phyloP scores from a whole-genome alignment of 345 rosid species.

The Hibiscus trionum region DNA sequence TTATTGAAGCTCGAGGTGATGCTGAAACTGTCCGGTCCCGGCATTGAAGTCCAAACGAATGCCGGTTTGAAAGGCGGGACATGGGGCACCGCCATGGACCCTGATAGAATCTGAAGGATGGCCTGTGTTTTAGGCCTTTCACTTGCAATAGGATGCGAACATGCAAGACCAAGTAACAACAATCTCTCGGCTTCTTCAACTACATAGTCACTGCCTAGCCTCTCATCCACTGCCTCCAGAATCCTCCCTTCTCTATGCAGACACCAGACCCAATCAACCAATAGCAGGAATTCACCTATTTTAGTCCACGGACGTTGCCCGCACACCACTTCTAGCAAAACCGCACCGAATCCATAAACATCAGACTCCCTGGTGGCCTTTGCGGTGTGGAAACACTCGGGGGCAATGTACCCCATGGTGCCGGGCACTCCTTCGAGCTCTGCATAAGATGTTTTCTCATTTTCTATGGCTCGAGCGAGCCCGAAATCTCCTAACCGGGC shows the following conservation, averaged over 20 bases:
- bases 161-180: constrained; percentile 37
- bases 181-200: constrained; percentile 39
- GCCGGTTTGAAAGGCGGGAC: constrained; percentile 46
- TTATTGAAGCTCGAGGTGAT: constrained; percentile 4
- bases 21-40: constrained; percentile 11
- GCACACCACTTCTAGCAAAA: constrained; percentile 46
- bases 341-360: constrained; percentile 50
- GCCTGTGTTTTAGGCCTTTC: constrained; percentile 43
- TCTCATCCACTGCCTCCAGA: constrained; percentile 41
- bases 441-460: constrained; percentile 43
- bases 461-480: constrained; percentile 46
- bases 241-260: constrained; percentile 38
- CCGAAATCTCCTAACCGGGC: constrained; percentile 60
- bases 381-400: constrained; percentile 50
- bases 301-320: constrained; percentile 44
- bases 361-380: constrained; percentile 57
- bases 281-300: constrained; percentile 20
- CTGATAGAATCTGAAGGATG: constrained; percentile 32
- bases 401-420: constrained; percentile 52
- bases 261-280: constrained; percentile 56
- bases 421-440: constrained; percentile 49
- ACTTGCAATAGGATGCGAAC: constrained; percentile 40
- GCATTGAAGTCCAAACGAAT: constrained; percentile 39
- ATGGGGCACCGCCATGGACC: constrained; percentile 27
- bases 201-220: constrained; percentile 25